A percentile compares a stretch with the other conserved stretches of the same genome.
These are phyloP conservation scores for Ilyonectria destructans DNA, from an alignment of 2,329 filamentous ascomycete genomes.

Conservation along the genomic window DNA sequence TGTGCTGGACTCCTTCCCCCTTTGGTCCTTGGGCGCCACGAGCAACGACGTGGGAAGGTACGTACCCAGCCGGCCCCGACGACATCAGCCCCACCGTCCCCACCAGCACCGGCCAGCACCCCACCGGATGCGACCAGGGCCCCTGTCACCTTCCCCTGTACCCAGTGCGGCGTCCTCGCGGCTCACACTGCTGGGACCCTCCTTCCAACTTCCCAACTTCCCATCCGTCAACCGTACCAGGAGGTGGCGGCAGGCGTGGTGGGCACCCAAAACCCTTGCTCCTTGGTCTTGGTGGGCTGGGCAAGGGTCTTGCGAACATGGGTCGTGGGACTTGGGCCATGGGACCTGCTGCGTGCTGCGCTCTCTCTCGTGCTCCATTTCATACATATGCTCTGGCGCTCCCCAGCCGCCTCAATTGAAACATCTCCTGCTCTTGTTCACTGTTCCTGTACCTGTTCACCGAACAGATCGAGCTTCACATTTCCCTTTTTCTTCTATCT, in stretches of 20 bases:
- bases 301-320: not conserved
- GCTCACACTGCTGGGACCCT: constrained; percentile 26
- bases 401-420: constrained; percentile 21
- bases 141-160: constrained; percentile 21
- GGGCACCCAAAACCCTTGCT: constrained; percentile 20
- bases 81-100: constrained; percentile 19
- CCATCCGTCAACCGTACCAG: constrained; percentile 28
- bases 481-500: constrained; percentile 4
- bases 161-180: constrained; percentile 17
- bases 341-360: constrained; percentile 1
- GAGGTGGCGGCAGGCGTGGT: constrained; percentile 31
- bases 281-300: not conserved
- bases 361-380: constrained; percentile 12
- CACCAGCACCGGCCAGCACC: not conserved
- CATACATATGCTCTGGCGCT: constrained; percentile 28
- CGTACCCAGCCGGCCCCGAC: constrained; percentile 17
- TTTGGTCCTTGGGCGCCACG: not conserved
- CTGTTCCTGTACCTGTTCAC: constrained; percentile 13
- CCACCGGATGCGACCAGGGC: constrained; percentile 19
- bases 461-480: constrained; percentile 5
- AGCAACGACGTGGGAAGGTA: constrained; percentile 7
- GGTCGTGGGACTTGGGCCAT: constrained; percentile 1
- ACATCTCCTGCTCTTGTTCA: constrained; percentile 21
- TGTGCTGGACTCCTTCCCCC: not conserved
- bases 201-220: constrained; percentile 8